These are phyloP conservation scores for Chalciporus chontae DNA, from an alignment of 768 basidiomycete genomes.

Conservation along the genomic window DNA sequence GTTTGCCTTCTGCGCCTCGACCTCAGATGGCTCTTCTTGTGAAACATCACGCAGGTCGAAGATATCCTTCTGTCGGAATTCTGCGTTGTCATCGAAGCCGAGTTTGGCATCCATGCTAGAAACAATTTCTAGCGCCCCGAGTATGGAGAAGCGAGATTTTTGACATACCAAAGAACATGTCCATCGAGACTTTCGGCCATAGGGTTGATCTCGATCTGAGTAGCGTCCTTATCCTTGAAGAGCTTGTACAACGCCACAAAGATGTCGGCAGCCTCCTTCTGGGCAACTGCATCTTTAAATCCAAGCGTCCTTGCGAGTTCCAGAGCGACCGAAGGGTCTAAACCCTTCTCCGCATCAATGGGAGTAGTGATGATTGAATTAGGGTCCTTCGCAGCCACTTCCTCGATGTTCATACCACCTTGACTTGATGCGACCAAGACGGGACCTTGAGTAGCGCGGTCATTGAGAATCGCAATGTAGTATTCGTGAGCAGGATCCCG, in stretches of 20 bases:
- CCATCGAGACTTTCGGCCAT: constrained; percentile 91
- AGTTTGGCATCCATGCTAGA: constrained; percentile 99
- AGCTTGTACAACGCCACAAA: constrained; percentile 94
- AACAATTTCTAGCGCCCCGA: neutral
- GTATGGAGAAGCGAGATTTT: neutral
- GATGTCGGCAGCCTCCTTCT: constrained; percentile 85
- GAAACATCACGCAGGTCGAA: constrained; percentile 87
- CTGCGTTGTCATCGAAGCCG: constrained; percentile 99
- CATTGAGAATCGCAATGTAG: constrained; percentile 95
- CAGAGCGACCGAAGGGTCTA: constrained; percentile 68
- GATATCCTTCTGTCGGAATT: constrained; percentile 92
- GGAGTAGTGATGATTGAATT: constrained; percentile 93
- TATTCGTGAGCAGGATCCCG: constrained; percentile 94
- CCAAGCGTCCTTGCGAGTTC: constrained; percentile 87
- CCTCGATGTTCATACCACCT: constrained; percentile 99
- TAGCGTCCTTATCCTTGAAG: constrained; percentile 99
- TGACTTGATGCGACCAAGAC: constrained; percentile 92
- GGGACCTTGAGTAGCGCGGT: constrained; percentile 83
- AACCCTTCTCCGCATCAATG: constrained; percentile 79
- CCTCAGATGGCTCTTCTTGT: constrained; percentile 96
- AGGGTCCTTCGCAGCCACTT: constrained; percentile 96
- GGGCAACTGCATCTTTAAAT: constrained; percentile 67
- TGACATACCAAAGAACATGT: constrained; percentile 81
- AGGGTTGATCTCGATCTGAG: constrained; percentile 99
- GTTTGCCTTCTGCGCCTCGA: constrained; percentile 93